A percentile compares a stretch with the other conserved stretches of the same genome.
phyloP scores from a whole-genome alignment of 306 rosid species.

The Vachellia pachyceras region DNA sequence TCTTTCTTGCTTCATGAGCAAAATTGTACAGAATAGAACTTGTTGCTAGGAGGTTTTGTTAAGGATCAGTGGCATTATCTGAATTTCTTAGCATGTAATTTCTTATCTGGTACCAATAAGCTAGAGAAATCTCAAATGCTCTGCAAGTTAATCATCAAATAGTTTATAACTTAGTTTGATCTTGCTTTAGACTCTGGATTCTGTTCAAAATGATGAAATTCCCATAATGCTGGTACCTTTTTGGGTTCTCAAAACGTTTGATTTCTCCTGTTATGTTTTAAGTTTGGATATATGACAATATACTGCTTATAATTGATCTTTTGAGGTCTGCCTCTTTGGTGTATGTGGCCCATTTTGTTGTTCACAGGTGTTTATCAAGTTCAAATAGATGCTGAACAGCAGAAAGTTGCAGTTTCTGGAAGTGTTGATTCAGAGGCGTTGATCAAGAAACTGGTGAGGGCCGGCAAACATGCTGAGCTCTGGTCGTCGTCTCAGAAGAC shows the following conservation, averaged over 20 bases:
- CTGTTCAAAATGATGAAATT: background rate
- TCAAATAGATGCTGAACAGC: conserved; percentile 76
- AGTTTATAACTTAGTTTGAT: conserved; percentile 10
- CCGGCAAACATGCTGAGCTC: conserved; percentile 84
- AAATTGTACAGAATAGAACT: background rate
- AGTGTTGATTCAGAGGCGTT: conserved; percentile 69
- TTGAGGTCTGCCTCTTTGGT: background rate
- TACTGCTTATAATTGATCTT: background rate
- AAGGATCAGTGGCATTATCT: conserved; percentile 7
- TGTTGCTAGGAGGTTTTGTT: conserved; percentile 6
- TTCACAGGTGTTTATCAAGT: conserved; percentile 85
- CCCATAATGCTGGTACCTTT: background rate
- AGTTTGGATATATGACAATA: background rate
- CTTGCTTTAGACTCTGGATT: background rate
- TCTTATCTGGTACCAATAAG: background rate
- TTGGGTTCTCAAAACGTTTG: background rate
- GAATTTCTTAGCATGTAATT: background rate
- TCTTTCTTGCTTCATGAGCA: conserved; percentile 9
- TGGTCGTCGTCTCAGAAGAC: conserved; percentile 61
- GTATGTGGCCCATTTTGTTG: background rate
- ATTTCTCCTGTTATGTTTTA: background rate
- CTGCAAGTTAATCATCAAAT: no score
- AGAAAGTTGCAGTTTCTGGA: conserved; percentile 84
- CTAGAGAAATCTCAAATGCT: background rate
- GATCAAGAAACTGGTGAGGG: conserved; percentile 76